Evolutionary conservation across 768 basidiomycete species (phyloP).

Genomic region (Termitomyces sp.): DNA sequence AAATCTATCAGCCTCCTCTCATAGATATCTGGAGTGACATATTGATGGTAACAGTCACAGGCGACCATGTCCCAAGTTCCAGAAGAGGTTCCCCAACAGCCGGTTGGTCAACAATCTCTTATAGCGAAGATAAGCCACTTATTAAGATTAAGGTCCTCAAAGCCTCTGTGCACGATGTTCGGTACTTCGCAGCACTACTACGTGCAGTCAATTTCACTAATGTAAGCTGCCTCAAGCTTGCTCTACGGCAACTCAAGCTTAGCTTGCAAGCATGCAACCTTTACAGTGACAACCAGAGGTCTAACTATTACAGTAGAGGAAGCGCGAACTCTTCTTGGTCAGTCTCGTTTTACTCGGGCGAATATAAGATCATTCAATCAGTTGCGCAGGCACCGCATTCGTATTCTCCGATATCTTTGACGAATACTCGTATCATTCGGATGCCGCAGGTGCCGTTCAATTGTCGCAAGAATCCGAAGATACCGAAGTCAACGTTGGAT

Average conservation of each 20-base stretch:
- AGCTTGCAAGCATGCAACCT: slow-evolving; percentile 56
- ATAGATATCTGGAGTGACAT: too few species aligned
- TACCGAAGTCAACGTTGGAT: slow-evolving; percentile 37
- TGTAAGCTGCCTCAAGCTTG: slow-evolving; percentile 37
- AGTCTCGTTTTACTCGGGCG: neutral
- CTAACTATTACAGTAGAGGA: slow-evolving; percentile 83
- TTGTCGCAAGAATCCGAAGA: slow-evolving; percentile 23
- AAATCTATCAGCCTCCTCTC: too few species aligned
- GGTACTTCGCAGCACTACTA: slow-evolving; percentile 72
- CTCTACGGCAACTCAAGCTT: neutral
- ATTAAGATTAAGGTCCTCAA: slow-evolving; percentile 39
- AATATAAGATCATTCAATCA: neutral
- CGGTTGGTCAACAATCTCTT: neutral
- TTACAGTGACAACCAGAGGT: slow-evolving; percentile 65
- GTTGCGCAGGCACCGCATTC: slow-evolving; percentile 70
- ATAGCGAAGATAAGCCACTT: neutral
- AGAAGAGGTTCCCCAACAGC: neutral
- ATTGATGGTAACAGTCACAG: too few species aligned
- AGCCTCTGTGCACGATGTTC: slow-evolving; percentile 75
- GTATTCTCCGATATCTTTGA: slow-evolving; percentile 76
- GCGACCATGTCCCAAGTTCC: neutral
- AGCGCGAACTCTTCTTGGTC: slow-evolving; percentile 74
- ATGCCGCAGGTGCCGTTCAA: slow-evolving; percentile 26
- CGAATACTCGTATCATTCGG: slow-evolving; percentile 62
- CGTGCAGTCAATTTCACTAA: slow-evolving; percentile 78